These are phyloP conservation scores for Trypanosoma conorhini DNA, from an alignment of 208 protist genomes.

Conservation along the genomic window DNA sequence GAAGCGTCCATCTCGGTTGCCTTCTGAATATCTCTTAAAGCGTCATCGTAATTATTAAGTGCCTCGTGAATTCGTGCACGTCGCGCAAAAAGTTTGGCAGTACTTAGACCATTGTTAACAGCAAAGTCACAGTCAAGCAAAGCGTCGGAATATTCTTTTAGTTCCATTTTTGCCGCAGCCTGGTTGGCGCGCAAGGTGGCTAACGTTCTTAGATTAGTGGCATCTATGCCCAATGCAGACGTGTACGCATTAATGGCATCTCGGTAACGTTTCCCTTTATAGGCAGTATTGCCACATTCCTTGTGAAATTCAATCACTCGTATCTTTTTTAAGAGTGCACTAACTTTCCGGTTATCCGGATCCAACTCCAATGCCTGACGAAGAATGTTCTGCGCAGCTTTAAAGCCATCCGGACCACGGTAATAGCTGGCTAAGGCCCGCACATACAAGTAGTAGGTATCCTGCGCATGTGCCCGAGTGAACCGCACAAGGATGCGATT, in stretches of 20 bases:
- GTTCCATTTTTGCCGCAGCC: constrained; percentile 82
- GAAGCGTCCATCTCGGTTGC: constrained; percentile 69
- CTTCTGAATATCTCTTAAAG: constrained; percentile 84
- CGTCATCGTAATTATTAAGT: constrained; percentile 88
- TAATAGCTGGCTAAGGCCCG: constrained; percentile 71
- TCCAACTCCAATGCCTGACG: constrained; percentile 69
- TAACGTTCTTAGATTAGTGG: constrained; percentile 69
- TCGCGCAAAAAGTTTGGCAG: constrained; percentile 87
- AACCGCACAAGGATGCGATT: constrained; percentile 52
- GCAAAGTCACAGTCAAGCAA: constrained; percentile 92
- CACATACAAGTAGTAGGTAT: constrained; percentile 71
- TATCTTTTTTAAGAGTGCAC: constrained; percentile 76
- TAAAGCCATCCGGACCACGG: constrained; percentile 64
- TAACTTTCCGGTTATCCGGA: constrained; percentile 69
- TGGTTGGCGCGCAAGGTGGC: constrained; percentile 87
- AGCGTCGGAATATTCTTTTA: constrained; percentile 86
- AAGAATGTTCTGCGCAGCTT: constrained; percentile 65
- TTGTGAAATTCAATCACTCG: constrained; percentile 70
- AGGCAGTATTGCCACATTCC: constrained; percentile 82
- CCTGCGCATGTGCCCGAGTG: constrained; percentile 41
- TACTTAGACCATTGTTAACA: constrained; percentile 82
- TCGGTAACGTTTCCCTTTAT: constrained; percentile 65
- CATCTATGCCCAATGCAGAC: constrained; percentile 75
- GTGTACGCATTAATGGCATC: constrained; percentile 82
- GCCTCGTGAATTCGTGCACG: constrained; percentile 80